phyloP scores from a whole-genome alignment of 176 grass and related monocot genomes.

The Musa itinerans region DNA sequence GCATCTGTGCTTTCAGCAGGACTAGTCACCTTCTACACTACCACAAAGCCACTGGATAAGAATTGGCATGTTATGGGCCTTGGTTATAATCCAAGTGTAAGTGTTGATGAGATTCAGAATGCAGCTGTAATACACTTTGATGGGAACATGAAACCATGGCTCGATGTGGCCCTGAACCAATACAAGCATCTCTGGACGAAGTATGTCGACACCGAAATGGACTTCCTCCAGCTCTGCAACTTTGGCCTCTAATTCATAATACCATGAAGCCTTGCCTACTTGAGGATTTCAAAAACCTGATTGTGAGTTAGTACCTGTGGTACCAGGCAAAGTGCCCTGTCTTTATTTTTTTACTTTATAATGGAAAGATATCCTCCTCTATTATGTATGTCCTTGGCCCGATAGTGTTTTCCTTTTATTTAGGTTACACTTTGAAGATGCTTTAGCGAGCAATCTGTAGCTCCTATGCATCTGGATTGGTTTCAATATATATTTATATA shows the following conservation, averaged over 20 bases:
- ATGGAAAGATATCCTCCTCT: not conserved
- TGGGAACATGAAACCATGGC: slow-evolving; percentile 98
- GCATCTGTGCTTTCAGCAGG: slow-evolving; percentile 60
- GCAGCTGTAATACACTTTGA: slow-evolving; percentile 84
- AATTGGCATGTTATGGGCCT: slow-evolving; percentile 94
- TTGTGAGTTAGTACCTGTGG: not conserved
- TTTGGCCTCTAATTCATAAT: slow-evolving; percentile 51
- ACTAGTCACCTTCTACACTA: slow-evolving; percentile 78
- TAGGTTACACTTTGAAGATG: not conserved
- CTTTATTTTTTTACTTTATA: not conserved
- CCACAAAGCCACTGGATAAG: slow-evolving; percentile 77
- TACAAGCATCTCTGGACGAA: slow-evolving; percentile 95
- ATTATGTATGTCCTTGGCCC: too few species aligned
- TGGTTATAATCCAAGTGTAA: slow-evolving; percentile 85
- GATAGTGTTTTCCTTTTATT: not conserved
- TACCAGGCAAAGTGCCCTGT: not conserved
- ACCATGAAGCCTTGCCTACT: not conserved
- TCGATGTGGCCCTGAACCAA: slow-evolving; percentile 92
- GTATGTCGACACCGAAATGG: slow-evolving; percentile 89
- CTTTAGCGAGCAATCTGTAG: not conserved
- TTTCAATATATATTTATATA: not conserved
- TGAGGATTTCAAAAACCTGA: not conserved
- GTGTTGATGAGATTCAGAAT: slow-evolving; percentile 60
- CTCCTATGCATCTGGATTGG: not conserved
- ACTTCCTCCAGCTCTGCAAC: slow-evolving; percentile 89